A percentile compares a stretch with the other conserved stretches of the same genome.
Conservation (phyloP, 2,329 filamentous ascomycete species). For the Shiraia sp. region DNA sequence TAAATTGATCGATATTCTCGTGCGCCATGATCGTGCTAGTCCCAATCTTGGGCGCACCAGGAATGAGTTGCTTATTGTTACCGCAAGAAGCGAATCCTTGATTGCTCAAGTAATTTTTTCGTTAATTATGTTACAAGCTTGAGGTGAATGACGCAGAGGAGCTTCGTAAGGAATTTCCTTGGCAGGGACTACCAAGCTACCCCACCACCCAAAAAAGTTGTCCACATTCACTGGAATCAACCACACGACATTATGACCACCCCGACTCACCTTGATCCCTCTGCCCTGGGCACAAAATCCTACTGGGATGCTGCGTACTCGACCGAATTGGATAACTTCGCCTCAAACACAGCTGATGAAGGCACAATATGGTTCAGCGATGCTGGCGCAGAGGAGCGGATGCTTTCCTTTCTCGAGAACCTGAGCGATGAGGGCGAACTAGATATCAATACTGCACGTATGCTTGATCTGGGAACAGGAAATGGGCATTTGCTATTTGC, state of each 20-base stretch:
- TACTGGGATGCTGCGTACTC: slow-evolving; percentile 69
- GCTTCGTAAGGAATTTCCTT: too few species aligned
- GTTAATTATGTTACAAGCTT: too few species aligned
- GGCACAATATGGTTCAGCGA: slow-evolving; percentile 93
- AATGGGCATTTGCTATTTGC: slow-evolving; percentile 90
- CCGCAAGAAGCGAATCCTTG: too few species aligned
- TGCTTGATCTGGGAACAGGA: slow-evolving; percentile 89
- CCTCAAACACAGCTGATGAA: slow-evolving; percentile 72
- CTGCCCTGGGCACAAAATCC: slow-evolving; percentile 78
- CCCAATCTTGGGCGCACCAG: too few species aligned
- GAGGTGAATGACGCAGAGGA: too few species aligned
- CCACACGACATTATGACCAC: slow-evolving; percentile 15
- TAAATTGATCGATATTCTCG: too few species aligned
- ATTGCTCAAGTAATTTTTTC: too few species aligned
- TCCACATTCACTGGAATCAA: too few species aligned
- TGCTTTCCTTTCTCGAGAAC: slow-evolving; percentile 41
- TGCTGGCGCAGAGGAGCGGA: slow-evolving; percentile 38
- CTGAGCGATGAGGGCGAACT: slow-evolving; percentile 23
- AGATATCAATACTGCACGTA: slow-evolving; percentile 40
- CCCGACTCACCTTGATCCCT: slow-evolving; percentile 66
- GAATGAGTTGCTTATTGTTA: too few species aligned
- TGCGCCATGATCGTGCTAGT: too few species aligned
- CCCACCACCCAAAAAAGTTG: too few species aligned
- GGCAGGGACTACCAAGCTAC: too few species aligned
- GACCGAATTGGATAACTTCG: slow-evolving; percentile 71